These are phyloP conservation scores for Ceratobasidium sp. DNA, from an alignment of 1,284 basidiomycete species.

Conservation along the genomic window DNA sequence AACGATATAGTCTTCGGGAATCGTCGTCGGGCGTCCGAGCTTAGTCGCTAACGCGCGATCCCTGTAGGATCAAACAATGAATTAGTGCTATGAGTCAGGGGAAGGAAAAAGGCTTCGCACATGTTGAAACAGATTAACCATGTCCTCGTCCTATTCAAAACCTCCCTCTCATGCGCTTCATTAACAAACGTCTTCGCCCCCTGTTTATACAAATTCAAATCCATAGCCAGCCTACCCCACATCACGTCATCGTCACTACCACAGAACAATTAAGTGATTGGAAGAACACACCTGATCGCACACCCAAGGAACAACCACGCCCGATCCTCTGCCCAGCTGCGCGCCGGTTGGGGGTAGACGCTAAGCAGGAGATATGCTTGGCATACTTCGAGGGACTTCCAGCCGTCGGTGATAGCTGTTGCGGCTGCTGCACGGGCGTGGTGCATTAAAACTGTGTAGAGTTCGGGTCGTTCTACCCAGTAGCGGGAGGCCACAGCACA, in stretches of 20 bases:
- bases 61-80: slow-evolving; percentile 1
- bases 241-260: slow-evolving; percentile 53
- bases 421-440: slow-evolving; percentile 77
- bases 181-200: slow-evolving; percentile 67
- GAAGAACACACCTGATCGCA: slow-evolving; percentile 75
- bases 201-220: slow-evolving; percentile 81
- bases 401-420: slow-evolving; percentile 81
- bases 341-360: slow-evolving; percentile 80
- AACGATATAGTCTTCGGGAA: slow-evolving; percentile 88
- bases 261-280: slow-evolving; percentile 51
- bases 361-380: slow-evolving; percentile 82
- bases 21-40: slow-evolving; percentile 87
- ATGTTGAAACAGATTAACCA: slow-evolving; percentile 92
- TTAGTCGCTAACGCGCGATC: slow-evolving; percentile 90
- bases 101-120: neutral
- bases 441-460: slow-evolving; percentile 88
- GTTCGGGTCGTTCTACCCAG: slow-evolving; percentile 79
- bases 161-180: slow-evolving; percentile 81
- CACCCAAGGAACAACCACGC: slow-evolving; percentile 86
- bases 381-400: slow-evolving; percentile 83
- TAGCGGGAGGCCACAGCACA: slow-evolving; percentile 83
- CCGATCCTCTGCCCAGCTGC: slow-evolving; percentile 85
- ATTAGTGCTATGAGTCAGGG: neutral
- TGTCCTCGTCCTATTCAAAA: slow-evolving; percentile 81
- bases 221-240: slow-evolving; percentile 74